These are phyloP conservation scores for Gillenia trifoliata DNA, from an alignment of 306 rosid species.

Conservation along the genomic window DNA sequence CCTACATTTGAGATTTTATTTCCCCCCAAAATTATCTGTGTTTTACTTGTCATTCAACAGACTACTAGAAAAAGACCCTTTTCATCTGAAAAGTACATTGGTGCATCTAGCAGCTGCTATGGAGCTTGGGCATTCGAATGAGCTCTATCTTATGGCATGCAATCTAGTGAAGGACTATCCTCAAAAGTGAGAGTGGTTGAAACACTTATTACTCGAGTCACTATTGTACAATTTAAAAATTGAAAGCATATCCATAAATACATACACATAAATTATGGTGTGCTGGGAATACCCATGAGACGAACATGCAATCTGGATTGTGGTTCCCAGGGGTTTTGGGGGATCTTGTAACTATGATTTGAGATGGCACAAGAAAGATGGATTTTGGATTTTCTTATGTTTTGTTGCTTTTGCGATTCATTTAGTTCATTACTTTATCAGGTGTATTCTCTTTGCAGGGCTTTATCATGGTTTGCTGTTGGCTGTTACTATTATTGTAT, in stretches of 20 bases:
- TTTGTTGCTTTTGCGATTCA: neutral
- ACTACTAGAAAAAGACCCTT: conserved; percentile 90
- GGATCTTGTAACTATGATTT: neutral
- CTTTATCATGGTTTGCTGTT: conserved; percentile 97
- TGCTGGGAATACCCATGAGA: neutral
- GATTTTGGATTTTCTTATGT: neutral
- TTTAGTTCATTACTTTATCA: conserved; percentile 7
- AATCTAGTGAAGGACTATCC: conserved; percentile 96
- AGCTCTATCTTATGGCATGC: conserved; percentile 95
- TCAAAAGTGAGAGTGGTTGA: conserved; percentile 62
- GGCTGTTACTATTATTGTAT: conserved; percentile 97
- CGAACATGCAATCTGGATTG: neutral
- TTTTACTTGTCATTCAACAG: conserved; percentile 38
- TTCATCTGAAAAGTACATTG: conserved; percentile 82
- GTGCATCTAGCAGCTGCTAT: conserved; percentile 96
- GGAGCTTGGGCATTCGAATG: conserved; percentile 97
- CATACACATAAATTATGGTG: neutral
- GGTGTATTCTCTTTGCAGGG: conserved; percentile 45
- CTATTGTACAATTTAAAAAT: neutral
- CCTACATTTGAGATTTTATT: neutral
- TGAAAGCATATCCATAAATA: neutral
- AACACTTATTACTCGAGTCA: neutral
- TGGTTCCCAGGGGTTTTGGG: neutral
- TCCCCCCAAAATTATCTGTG: neutral
- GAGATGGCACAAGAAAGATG: neutral